These are phyloP conservation scores for Candida alai DNA, from an alignment of 805 yeast genomes.

Conservation along the genomic window DNA sequence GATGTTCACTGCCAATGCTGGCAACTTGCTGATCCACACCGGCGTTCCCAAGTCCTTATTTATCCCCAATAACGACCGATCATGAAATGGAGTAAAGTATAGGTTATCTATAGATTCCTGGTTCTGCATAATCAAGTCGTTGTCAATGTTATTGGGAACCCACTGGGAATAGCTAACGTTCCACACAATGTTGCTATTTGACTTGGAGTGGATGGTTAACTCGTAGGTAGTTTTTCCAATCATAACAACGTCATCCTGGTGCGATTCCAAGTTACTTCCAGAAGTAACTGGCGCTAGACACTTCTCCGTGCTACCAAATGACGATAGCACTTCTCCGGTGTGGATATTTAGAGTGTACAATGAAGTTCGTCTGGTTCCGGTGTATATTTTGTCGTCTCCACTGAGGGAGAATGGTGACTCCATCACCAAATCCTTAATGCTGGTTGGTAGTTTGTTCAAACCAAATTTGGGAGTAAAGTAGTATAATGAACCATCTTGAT, in stretches of 20 bases:
- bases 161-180: slow-evolving; percentile 82
- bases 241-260: slow-evolving; percentile 40
- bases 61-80: slow-evolving; percentile 71
- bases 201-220: slow-evolving; percentile 69
- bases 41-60: slow-evolving; percentile 67
- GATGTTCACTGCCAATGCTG: slow-evolving; percentile 68
- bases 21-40: slow-evolving; percentile 73
- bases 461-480: slow-evolving; percentile 76
- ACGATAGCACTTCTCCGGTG: slow-evolving; percentile 69
- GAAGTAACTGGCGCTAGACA: slow-evolving; percentile 32
- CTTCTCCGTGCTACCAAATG: slow-evolving; percentile 49
- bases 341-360: slow-evolving; percentile 68
- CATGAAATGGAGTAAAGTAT: slow-evolving; percentile 81
- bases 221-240: slow-evolving; percentile 74
- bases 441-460: slow-evolving; percentile 74
- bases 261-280: slow-evolving; percentile 5
- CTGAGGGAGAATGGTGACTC: slow-evolving; percentile 81
- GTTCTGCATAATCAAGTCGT: slow-evolving; percentile 41
- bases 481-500: slow-evolving; percentile 76
- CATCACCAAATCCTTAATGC: slow-evolving; percentile 70
- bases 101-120: slow-evolving; percentile 63
- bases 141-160: slow-evolving; percentile 88
- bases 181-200: slow-evolving; percentile 60
- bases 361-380: slow-evolving; percentile 77
- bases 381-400: slow-evolving; percentile 78